phyloP scores from a whole-genome alignment of 1,284 basidiomycete genomes.

The Earliella scabrosa region DNA sequence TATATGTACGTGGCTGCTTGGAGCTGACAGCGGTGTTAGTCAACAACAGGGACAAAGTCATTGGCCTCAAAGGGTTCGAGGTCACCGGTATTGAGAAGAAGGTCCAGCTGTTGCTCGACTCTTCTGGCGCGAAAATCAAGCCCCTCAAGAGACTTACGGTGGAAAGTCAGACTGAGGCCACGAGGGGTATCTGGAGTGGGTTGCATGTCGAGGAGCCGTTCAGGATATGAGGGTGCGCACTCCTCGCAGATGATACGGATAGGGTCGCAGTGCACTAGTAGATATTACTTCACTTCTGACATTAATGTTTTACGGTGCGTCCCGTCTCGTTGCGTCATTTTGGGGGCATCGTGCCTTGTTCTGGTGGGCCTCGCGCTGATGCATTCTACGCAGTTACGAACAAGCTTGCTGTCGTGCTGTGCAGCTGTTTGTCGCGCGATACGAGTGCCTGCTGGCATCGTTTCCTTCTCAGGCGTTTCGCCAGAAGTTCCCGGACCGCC shows the following conservation, averaged over 20 bases:
- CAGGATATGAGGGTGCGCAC: slow-evolving; percentile 41
- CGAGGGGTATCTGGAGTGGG: slow-evolving; percentile 87
- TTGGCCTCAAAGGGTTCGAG: slow-evolving; percentile 73
- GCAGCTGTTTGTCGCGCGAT: slow-evolving; percentile 5
- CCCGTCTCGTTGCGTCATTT: slow-evolving; percentile 1
- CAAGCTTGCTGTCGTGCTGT: slow-evolving; percentile 1
- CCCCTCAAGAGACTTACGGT: slow-evolving; percentile 72
- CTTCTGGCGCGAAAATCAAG: slow-evolving; percentile 83
- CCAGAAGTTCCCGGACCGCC: background rate
- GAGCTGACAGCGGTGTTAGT: too few species aligned
- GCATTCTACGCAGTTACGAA: slow-evolving; percentile 9
- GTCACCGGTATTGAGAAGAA: slow-evolving; percentile 75
- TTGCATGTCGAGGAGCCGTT: slow-evolving; percentile 57
- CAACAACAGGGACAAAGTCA: slow-evolving; percentile 82
- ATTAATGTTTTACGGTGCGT: slow-evolving; percentile 20
- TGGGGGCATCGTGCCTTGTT: background rate
- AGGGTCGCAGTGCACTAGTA: background rate
- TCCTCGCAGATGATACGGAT: background rate
- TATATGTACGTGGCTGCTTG: too few species aligned
- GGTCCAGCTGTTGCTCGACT: slow-evolving; percentile 80
- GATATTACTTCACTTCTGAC: slow-evolving; percentile 20
- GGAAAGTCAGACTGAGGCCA: slow-evolving; percentile 77
- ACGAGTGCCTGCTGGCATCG: background rate
- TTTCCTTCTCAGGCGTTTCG: background rate
- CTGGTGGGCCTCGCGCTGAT: slow-evolving; percentile 11